A percentile compares a stretch with the other conserved stretches of the same genome.
Conservation (phyloP, 495 filamentous ascomycete genomes). For the Penicillium angulare region DNA sequence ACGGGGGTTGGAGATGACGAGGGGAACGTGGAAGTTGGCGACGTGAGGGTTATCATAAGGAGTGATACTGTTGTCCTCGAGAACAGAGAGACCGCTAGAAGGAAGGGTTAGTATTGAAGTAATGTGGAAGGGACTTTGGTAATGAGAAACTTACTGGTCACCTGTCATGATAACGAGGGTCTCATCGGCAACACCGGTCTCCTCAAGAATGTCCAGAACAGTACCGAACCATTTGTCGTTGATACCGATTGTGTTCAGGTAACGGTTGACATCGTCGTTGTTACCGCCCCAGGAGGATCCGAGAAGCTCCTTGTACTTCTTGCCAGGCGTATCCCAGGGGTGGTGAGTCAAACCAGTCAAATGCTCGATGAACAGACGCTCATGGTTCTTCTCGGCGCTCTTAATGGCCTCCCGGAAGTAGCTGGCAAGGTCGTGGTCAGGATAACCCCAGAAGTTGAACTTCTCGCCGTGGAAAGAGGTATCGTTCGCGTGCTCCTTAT, state of each 20-base stretch:
- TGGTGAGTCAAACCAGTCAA: conserved; percentile 44
- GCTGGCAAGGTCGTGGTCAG: conserved; percentile 31
- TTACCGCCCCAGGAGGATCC: conserved; percentile 27
- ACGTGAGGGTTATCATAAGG: conserved; percentile 52
- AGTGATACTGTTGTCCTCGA: conserved; percentile 42
- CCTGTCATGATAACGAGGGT: conserved; percentile 45
- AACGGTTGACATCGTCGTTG: conserved; percentile 34
- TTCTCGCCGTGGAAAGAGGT: conserved; percentile 23
- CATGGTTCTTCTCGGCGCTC: conserved; percentile 31
- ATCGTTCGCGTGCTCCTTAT: conserved; percentile 25
- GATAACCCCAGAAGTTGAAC: conserved; percentile 44
- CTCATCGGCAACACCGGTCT: conserved; percentile 39
- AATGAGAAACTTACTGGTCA: conserved; percentile 33
- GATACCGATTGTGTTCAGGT: conserved; percentile 43
- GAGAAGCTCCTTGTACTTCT: conserved; percentile 28
- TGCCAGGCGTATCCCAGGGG: conserved; percentile 36
- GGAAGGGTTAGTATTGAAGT: conserved; percentile 7
- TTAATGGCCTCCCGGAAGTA: conserved; percentile 39
- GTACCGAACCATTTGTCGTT: conserved; percentile 38
- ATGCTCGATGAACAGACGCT: conserved; percentile 42
- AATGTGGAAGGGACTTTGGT: neutral
- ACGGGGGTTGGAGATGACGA: conserved; percentile 47
- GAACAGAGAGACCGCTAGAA: conserved; percentile 39
- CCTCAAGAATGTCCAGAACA: conserved; percentile 38
- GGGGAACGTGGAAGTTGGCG: conserved; percentile 49